Conservation (phyloP, 148 eudicot species). For the Talinum fruticosum region DNA sequence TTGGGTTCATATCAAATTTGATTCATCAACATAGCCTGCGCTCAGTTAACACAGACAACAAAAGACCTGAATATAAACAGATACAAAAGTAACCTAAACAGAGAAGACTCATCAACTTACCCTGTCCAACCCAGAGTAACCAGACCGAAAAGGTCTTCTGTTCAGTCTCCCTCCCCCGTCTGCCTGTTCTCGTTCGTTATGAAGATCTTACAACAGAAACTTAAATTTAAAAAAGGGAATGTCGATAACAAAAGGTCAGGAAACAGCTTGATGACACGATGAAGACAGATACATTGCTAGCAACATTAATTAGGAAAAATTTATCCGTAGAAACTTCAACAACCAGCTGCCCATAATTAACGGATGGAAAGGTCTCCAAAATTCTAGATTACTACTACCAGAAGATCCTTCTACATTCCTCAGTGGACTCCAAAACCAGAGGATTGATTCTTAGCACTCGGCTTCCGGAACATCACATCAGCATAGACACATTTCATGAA, state of each 20-base stretch:
- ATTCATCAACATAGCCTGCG: too few species aligned
- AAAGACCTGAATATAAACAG: too few species aligned
- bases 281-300: background rate
- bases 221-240: background rate
- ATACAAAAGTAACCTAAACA: background rate
- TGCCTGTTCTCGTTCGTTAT: background rate
- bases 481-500: background rate
- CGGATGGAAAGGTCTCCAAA: conserved; percentile 7
- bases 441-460: background rate
- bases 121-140: too few species aligned
- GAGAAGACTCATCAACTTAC: background rate
- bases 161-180: too few species aligned
- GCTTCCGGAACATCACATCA: background rate
- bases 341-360: background rate
- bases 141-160: too few species aligned
- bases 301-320: background rate
- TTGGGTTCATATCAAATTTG: too few species aligned
- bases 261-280: background rate
- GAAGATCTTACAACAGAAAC: background rate
- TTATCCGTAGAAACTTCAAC: background rate
- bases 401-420: background rate
- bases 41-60: too few species aligned
- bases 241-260: background rate
- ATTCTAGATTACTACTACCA: background rate
- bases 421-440: background rate